phyloP scores from a whole-genome alignment of 1,284 basidiomycete genomes.

The Papiliotrema laurentii region DNA sequence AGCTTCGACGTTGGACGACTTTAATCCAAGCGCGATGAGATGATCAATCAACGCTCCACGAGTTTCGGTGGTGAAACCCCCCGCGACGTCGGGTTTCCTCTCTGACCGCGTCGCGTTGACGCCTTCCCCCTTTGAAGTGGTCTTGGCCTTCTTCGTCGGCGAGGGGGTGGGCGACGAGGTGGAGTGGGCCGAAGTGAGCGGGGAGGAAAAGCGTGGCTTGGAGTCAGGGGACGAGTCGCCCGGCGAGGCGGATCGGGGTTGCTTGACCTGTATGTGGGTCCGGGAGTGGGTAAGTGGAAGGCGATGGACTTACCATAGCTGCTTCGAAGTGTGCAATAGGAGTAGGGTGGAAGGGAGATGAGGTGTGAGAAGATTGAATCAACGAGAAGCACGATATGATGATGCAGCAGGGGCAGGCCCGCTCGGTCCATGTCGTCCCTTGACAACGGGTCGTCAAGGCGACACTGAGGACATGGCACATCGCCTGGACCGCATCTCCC shows the following conservation, averaged over 20 bases:
- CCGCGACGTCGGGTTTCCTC: background rate
- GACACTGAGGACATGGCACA: too few relatives aligned
- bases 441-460: too few relatives aligned
- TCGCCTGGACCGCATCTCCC: too few relatives aligned
- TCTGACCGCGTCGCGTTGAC: background rate
- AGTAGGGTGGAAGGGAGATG: background rate
- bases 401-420: too few relatives aligned
- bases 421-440: too few relatives aligned
- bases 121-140: background rate
- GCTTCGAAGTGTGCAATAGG: background rate
- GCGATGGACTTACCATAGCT: background rate
- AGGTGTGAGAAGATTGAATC: background rate
- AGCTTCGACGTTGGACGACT: background rate
- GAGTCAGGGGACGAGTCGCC: too few relatives aligned
- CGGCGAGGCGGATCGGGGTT: background rate
- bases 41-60: slow-evolving; percentile 1
- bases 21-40: background rate
- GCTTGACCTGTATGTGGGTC: background rate
- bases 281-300: background rate
- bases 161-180: background rate
- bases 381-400: background rate
- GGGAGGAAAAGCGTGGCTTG: too few relatives aligned
- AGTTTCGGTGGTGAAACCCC: slow-evolving; percentile 1
- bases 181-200: background rate
- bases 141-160: background rate